Conservation (phyloP, 345 rosid genomes). For the Crucihimalaya himalaica region DNA sequence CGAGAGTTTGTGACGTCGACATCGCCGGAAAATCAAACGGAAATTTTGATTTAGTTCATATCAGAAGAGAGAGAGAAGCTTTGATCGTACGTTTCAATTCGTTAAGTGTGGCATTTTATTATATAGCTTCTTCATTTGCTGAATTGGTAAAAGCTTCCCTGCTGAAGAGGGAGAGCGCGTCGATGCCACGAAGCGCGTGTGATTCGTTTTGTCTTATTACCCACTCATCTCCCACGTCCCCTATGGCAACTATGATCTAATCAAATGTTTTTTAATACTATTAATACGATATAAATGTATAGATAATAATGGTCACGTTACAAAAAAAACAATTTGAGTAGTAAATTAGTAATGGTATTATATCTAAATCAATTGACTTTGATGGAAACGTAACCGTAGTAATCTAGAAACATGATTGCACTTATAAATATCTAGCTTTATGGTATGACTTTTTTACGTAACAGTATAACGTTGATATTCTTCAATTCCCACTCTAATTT, state of each 20-base stretch:
- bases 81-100: conserved; percentile 29
- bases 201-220: conserved; percentile 1
- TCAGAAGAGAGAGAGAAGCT: conserved; percentile 9
- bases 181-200: too few species aligned
- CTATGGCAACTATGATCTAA: conserved; percentile 11
- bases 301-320: not conserved
- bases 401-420: not conserved
- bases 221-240: conserved; percentile 39
- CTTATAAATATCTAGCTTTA: not conserved
- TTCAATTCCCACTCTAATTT: too few species aligned
- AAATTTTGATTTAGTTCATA: conserved; percentile 3
- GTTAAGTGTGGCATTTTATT: conserved; percentile 11
- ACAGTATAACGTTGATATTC: too few species aligned
- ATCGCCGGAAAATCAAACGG: conserved; percentile 31
- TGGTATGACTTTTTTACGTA: conserved; percentile 6
- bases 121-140: conserved; percentile 33
- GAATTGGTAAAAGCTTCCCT: conserved; percentile 41
- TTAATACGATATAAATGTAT: not conserved
- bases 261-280: not conserved
- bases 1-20: conserved; percentile 75
- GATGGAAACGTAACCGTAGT: not conserved
- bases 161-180: conserved; percentile 36
- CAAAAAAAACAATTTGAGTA: not conserved
- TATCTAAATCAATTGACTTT: conserved; percentile 34
- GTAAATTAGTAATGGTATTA: not conserved